Base-by-base conservation (phyloP, 345 rosid genomes). In the Cardamine occulta region DNA sequence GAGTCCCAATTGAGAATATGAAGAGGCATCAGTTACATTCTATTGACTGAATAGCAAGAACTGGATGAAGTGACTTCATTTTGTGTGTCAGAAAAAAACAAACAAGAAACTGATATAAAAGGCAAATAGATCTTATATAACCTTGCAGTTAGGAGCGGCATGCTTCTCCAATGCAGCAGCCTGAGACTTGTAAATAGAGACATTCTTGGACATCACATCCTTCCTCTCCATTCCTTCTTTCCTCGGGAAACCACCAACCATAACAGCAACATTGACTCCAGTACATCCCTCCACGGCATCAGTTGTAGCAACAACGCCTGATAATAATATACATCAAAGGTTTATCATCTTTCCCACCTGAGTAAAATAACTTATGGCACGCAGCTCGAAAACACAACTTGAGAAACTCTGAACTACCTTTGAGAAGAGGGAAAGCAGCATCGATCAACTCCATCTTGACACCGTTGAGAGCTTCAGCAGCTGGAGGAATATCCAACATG, bases 171-270 rank as follows among this genome's bases (percentile, higher is more conserved):
- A 81, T 35, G 97, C 97, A 69, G 98, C 84, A 78, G 99, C 99
- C 85, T 95, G 99, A 49, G 96, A 82, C 85, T 90, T 92, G 94
- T 95, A 92, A 32, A 95, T 95, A 7, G 99, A 95, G 42, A 95
- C 98, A 52, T 95, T 95, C 81, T 89, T 95, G 3, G 97, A 79
- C 99, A 95, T 95, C 29, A 95, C 99, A 85, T 95, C 99, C 80
- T 95, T 95, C 77, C 99, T 90, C 80, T 95, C 99, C 99, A 95
- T 95, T 35, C 99, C 99, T 84, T 95, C 99, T 70, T 95, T 95
- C 76, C 99, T 88, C 0, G 98, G 99, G 87, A 95, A 95, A 21
- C 99, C 99, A 80, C 99, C 99, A 65, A 95, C 99, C 99, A 95
- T 95, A 74, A 95, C 90, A 15, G 98, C 99, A 72, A 95, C 40